phyloP scores from a whole-genome alignment of 1,284 basidiomycete genomes.

The Hymenochaete sp. region DNA sequence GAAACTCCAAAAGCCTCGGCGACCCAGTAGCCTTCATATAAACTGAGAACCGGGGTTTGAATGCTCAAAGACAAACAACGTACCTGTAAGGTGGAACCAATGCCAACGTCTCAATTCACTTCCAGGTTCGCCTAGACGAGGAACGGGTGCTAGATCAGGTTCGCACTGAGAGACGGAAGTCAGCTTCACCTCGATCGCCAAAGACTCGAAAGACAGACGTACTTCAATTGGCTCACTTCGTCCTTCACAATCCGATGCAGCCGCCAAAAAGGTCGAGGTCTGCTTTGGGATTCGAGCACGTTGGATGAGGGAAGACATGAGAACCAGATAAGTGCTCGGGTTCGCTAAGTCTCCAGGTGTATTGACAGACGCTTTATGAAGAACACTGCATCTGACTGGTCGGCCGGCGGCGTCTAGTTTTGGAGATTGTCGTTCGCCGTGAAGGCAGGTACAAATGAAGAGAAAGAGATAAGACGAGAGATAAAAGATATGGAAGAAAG shows the following conservation, averaged over 20 bases:
- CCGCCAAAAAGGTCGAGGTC: conserved; percentile 1
- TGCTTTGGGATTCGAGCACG: conserved; percentile 7
- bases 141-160: conserved; percentile 18
- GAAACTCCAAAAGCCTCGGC: conserved; percentile 23
- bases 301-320: conserved; percentile 7
- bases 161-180: conserved; percentile 5
- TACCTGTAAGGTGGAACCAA: conserved; percentile 2
- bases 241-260: background rate
- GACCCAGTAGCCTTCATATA: conserved; percentile 21
- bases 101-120: conserved; percentile 42
- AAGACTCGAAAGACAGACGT: background rate
- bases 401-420: no score
- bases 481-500: no score
- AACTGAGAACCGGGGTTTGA: background rate
- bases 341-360: no score
- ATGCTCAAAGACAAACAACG: background rate
- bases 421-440: no score
- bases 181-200: no score
- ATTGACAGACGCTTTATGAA: no score
- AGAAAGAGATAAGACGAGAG: no score
- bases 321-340: background rate
- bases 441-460: no score
- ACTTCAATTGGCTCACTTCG: conserved; percentile 4
- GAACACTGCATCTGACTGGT: no score
- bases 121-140: conserved; percentile 29